These are phyloP conservation scores for Cornus florida DNA, from an alignment of 148 eudicot species.

Conservation along the genomic window DNA sequence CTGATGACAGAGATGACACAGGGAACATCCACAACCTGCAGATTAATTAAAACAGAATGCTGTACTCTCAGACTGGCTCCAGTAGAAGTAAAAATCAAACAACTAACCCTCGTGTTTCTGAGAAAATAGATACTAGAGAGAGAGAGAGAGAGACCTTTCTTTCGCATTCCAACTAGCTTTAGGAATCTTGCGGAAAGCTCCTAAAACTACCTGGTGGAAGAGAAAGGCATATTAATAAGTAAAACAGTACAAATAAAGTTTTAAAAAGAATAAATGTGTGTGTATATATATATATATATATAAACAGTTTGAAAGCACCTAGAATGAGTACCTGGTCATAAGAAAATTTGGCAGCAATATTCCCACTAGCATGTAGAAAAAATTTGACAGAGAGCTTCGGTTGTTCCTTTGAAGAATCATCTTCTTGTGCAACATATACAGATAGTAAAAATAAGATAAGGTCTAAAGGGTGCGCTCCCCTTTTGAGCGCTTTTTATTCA, in stretches of 20 bases:
- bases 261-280: background rate
- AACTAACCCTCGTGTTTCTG: background rate
- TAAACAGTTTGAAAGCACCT: background rate
- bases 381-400: conserved; percentile 56
- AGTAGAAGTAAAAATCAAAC: background rate
- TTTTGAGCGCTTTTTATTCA: too few relatives aligned
- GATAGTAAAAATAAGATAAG: conserved; percentile 6
- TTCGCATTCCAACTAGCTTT: conserved; percentile 86
- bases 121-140: background rate
- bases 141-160: conserved; percentile 61
- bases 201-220: conserved; percentile 54
- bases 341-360: conserved; percentile 75
- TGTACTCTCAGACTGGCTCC: background rate
- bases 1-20: conserved; percentile 57
- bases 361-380: conserved; percentile 83
- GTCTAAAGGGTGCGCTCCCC: background rate
- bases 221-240: conserved; percentile 14
- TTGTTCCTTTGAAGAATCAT: conserved; percentile 44
- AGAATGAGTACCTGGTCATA: conserved; percentile 62
- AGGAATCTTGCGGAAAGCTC: conserved; percentile 70
- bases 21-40: conserved; percentile 95
- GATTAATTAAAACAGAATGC: background rate
- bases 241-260: background rate
- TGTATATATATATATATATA: too few relatives aligned
- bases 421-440: conserved; percentile 22